A percentile compares a stretch with the other conserved stretches of the same genome.
Evolutionary conservation across 257 asterid genomes (phyloP).

Genomic region (Verbena officinalis): DNA sequence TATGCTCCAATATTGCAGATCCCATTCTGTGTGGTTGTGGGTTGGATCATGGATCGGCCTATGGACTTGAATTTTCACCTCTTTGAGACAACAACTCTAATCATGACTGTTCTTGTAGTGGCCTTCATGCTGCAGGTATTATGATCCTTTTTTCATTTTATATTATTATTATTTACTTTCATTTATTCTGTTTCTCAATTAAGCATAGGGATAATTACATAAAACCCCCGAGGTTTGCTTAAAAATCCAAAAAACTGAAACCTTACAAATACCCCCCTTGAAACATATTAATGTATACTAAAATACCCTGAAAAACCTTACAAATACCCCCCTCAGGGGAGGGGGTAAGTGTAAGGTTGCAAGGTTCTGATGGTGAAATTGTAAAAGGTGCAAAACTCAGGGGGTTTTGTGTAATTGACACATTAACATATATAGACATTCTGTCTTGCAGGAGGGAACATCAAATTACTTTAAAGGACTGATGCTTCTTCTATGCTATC

Average conservation of each 20-base stretch:
- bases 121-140: constrained; percentile 87
- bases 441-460: constrained; percentile 75
- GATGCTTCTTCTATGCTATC: constrained; percentile 86
- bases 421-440: not conserved
- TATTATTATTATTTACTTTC: not conserved
- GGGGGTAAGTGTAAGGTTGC: no score
- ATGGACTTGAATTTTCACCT: constrained; percentile 82
- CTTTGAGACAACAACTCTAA: constrained; percentile 75
- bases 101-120: constrained; percentile 82
- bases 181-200: no score
- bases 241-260: no score
- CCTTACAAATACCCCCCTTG: no score
- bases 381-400: no score
- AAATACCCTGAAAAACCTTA: no score
- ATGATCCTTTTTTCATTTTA: constrained; percentile 3
- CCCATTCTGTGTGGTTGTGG: constrained; percentile 75
- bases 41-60: constrained; percentile 73
- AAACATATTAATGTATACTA: not conserved
- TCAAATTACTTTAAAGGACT: constrained; percentile 93
- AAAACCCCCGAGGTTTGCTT: no score
- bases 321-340: no score
- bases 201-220: not conserved
- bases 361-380: no score
- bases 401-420: no score
- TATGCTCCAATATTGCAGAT: constrained; percentile 47